Evolutionary conservation across 257 asterid genomes (phyloP), one percentile per base, ranked within the genome.

Genomic region (Solanum tarapatanum): DNA sequence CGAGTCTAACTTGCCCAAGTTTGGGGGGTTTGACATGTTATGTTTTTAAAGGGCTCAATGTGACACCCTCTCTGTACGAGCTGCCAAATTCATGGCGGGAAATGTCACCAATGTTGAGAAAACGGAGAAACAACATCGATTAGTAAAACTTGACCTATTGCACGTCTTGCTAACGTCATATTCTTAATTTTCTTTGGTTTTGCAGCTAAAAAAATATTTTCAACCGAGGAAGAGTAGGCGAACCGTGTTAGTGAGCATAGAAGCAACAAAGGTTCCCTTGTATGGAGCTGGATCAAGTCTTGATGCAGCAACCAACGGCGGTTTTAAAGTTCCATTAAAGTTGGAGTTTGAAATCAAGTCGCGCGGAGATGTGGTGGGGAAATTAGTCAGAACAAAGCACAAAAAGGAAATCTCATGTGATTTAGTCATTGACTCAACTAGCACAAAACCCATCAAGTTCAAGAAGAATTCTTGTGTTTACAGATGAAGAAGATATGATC

Each of bases 261-360:
- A 94, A 90, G 98, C 98, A 72, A 92, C 93, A 6, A 93, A 88
- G 90, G 94, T 97, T 41, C 99, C 99, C 11, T 82, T 97, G 17
- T 97, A 97, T 48, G 99, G 99, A 35, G 99, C 99, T 6, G 98
- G 96, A 83, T 92, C 98, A 24, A 90, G 82, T 85, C 90, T 94
- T 19, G 93, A 51, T 35, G 90, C 88, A 11, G 39, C 92, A 1
- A 62, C 86, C 19, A 90, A 90, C 14, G 88, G 89, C 19, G 94
- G 89, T 2, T 92, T 94, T 60, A 90, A 93, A 87, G 91, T 94
- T 82, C 98, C 99, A 7, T 86, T 94, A 89, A 91, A 87, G 4
- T 64, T 97, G 89, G 93, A 93, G 76, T 95, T 97, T 82, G 95
- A 90, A 36, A 66, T 97, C 75, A 87, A 87, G 24, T 91, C 99